These are phyloP conservation scores for Paratrypanosoma confusum DNA, from an alignment of 208 protist species.

Conservation along the genomic window DNA sequence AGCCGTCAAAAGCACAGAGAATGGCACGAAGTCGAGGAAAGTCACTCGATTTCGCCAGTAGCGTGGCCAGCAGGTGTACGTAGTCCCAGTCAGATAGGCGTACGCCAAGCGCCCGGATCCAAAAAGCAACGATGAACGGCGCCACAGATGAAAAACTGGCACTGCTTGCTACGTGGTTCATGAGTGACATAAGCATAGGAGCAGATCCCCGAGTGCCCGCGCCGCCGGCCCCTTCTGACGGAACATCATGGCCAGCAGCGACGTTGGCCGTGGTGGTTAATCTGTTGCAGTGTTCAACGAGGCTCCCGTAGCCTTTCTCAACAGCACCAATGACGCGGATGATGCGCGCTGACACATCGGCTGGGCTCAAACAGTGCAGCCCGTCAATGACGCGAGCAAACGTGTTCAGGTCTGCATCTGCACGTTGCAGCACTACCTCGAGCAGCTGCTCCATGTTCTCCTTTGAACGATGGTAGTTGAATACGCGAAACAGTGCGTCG, in stretches of 20 bases:
- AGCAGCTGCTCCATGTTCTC: constrained; percentile 68
- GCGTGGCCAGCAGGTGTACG: constrained; percentile 22
- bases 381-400: constrained; percentile 64
- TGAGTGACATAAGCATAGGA: constrained; percentile 56
- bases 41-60: constrained; percentile 32
- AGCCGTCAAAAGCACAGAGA: constrained; percentile 30
- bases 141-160: constrained; percentile 17
- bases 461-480: constrained; percentile 57
- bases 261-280: constrained; percentile 3
- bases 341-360: constrained; percentile 35
- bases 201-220: constrained; percentile 1
- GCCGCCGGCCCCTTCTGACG: background rate
- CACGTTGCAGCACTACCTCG: constrained; percentile 49
- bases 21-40: constrained; percentile 49
- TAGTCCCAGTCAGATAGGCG: constrained; percentile 72
- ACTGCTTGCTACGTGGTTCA: constrained; percentile 56
- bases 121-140: constrained; percentile 49
- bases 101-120: constrained; percentile 62
- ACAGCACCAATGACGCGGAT: constrained; percentile 29
- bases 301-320: constrained; percentile 38
- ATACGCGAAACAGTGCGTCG: constrained; percentile 67
- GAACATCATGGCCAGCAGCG: background rate
- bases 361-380: constrained; percentile 46
- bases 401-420: constrained; percentile 41
- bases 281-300: constrained; percentile 17